Evolutionary conservation across 2,329 filamentous ascomycete species (phyloP).

Genomic region (Pochonia chlamydosporia): DNA sequence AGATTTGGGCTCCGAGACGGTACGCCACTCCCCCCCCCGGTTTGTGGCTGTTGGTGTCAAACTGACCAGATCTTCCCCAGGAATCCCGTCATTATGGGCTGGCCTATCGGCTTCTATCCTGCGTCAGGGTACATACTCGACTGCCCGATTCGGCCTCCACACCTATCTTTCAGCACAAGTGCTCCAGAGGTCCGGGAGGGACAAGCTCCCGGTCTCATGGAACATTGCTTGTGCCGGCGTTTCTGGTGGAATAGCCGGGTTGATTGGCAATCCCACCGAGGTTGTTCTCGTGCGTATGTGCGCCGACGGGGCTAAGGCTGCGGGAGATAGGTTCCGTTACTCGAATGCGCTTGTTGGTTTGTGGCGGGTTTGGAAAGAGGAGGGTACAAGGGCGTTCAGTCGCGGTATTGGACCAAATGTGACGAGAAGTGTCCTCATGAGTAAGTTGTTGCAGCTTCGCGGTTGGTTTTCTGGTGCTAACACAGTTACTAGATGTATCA

Average conservation of each 20-base stretch:
- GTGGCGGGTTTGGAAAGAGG: slow-evolving; percentile 28
- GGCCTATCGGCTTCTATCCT: slow-evolving; percentile 38
- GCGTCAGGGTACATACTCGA: slow-evolving; percentile 38
- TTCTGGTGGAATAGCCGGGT: too few relatives aligned
- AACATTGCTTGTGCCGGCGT: too few relatives aligned
- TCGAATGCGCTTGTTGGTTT: slow-evolving; percentile 30
- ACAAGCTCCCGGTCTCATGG: slow-evolving; percentile 22
- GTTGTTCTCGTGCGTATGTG: slow-evolving; percentile 40
- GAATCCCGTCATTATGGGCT: slow-evolving; percentile 35
- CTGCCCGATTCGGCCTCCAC: slow-evolving; percentile 37
- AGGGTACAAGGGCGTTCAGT: slow-evolving; percentile 31
- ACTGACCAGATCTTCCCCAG: slow-evolving; percentile 14
- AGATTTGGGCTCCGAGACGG: slow-evolving; percentile 34
- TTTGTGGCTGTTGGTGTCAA: too few relatives aligned
- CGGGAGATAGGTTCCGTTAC: slow-evolving; percentile 30
- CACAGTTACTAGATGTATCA: slow-evolving; percentile 28
- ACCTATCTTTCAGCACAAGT: slow-evolving; percentile 22
- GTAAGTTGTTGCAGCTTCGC: slow-evolving; percentile 26
- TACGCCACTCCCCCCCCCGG: slow-evolving; percentile 10
- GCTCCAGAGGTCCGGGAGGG: slow-evolving; percentile 18
- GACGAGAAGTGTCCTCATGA: slow-evolving; percentile 38
- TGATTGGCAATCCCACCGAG: slow-evolving; percentile 38
- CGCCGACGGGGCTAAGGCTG: slow-evolving; percentile 35
- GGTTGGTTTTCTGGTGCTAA: slow-evolving; percentile 14
- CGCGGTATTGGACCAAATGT: slow-evolving; percentile 34